Evolutionary conservation across 495 filamentous ascomycete genomes (phyloP), one percentile per base, ranked within the genome.

Genomic region (Penicillium desertorum): DNA sequence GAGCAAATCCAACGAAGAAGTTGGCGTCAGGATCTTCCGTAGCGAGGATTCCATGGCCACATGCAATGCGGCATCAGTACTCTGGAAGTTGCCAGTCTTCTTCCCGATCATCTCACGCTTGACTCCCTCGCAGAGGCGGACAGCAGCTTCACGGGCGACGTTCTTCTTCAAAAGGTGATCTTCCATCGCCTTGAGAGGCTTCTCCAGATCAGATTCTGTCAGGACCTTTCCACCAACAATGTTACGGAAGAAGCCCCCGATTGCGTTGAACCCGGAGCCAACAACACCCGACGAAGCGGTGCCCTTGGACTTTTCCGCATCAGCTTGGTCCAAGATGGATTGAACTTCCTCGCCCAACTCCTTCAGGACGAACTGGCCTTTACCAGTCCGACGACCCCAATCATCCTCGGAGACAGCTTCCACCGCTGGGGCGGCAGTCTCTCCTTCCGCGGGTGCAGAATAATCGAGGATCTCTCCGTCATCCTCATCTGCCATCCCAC

Each of bases 141-240:
- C 81, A 8, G 94, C 95, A 30, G 94, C 94, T 76, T 97, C 93
- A 41, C 89, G 87, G 8, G 94, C 95, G 45, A 98, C 92, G 64
- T 98, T 98, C 80, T 98, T 98, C 71, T 87, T 88, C 45, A 97
- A 71, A 5, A 98, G 80, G 74, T 98, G 95, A 51, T 96, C 91
- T 60, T 96, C 90, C 94, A 98, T 98, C 6, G 86, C 89, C 68
- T 91, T 91, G 76, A 98, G 84, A 8, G 94, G 88, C 70, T 95
- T 96, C 46, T 90, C 87, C 19, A 98, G 77, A 62, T 97, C 92
- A 41, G 86, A 79, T 63, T 91, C 89, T 0, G 91, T 95, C 64
- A 98, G 72, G 5, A 87, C 86, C 75, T 96, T 96, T 20, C 95
- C 94, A 44, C 94, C 94, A 6, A 98, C 87, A 48, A 98, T 87